A percentile compares a stretch with the other conserved stretches of the same genome.
Evolutionary conservation across 768 basidiomycete species (phyloP).

Genomic region (Calvatia gigantea): DNA sequence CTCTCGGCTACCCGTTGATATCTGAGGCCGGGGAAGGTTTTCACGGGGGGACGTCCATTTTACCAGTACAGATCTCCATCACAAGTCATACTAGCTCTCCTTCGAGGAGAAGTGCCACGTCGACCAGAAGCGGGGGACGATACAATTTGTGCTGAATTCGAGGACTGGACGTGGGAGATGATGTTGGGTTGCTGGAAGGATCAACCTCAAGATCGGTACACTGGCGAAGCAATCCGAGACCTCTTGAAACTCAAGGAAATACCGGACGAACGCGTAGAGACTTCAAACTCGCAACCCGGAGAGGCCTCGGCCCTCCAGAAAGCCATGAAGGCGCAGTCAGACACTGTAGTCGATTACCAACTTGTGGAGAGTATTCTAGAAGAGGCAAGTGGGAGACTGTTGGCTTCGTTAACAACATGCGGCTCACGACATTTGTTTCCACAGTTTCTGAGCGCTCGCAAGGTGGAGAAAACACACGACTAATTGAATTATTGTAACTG

Average conservation of each 20-base stretch:
- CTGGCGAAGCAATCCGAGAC: background rate
- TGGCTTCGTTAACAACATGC: too few relatives aligned
- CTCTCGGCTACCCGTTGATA: too few relatives aligned
- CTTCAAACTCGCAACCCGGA: background rate
- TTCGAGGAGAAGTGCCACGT: background rate
- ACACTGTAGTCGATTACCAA: background rate
- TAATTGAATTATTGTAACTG: too few relatives aligned
- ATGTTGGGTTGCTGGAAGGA: background rate
- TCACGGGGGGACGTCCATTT: background rate
- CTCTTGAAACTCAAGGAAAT: background rate
- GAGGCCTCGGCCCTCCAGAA: background rate
- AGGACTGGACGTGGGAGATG: background rate
- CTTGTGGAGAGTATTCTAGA: background rate
- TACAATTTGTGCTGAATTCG: background rate
- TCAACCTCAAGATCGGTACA: background rate
- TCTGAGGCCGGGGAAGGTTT: too few relatives aligned
- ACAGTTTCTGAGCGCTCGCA: too few relatives aligned
- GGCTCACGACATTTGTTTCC: too few relatives aligned
- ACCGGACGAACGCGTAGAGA: background rate
- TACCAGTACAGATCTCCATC: background rate
- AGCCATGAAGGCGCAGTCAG: background rate
- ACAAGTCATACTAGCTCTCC: background rate
- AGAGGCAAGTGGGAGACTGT: background rate
- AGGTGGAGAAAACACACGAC: too few relatives aligned
- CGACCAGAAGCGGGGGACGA: background rate